Base-by-base conservation (phyloP, 208 protist species). In the Eutreptiella sp. region DNA sequence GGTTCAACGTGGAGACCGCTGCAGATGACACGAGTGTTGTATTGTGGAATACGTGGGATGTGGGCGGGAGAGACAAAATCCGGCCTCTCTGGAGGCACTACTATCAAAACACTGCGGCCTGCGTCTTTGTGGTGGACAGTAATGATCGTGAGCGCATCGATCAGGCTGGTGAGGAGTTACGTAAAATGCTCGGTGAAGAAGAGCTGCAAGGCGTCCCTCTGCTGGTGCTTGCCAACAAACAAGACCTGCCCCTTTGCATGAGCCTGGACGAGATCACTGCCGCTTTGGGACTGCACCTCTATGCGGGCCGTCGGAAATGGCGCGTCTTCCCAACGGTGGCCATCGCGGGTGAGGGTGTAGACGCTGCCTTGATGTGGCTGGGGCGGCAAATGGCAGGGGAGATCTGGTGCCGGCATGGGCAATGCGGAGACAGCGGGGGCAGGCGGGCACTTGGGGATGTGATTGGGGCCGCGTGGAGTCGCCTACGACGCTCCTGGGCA, bases 41-140 rank as follows among this genome's bases (percentile, higher is more conserved):
- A 38, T 98, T 98, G 63, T 97, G 87, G 16, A n/a, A n/a, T n/a
- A 90, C 96, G 16, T 98, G 96, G 79, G 94, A 99, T 78, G 96
- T 98, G 72, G 83, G 84, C 41, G 96, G 96, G 16, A 89, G 97
- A 43, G 93, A 97, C 77, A 97, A 94, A 68, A 96, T 97, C 53
- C 75, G 92, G 9, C 73, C 78, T 2, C 72, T 98, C 39, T 98
- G 94, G 94, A 80, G 92, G 50, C 90, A 92, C 61, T 98, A 98
- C 75, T 98, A 94, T 76, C 77, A 87, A 35, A 94, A 93, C 71
- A 92, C 89, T 11, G 48, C 91, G 19, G 90, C 83, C 0, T 55
- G 95, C 1, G 86, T 96, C 32, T 96, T 94, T 53, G 90, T 96
- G 7, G 61, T 96, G 14, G 92, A 96, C 68, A 87, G 84, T 65